Percentiles rank a stretch among this genome's conserved stretches.
Conservation (phyloP, 169 alveolate genomes). For the Cyclospora cayetanensis region DNA sequence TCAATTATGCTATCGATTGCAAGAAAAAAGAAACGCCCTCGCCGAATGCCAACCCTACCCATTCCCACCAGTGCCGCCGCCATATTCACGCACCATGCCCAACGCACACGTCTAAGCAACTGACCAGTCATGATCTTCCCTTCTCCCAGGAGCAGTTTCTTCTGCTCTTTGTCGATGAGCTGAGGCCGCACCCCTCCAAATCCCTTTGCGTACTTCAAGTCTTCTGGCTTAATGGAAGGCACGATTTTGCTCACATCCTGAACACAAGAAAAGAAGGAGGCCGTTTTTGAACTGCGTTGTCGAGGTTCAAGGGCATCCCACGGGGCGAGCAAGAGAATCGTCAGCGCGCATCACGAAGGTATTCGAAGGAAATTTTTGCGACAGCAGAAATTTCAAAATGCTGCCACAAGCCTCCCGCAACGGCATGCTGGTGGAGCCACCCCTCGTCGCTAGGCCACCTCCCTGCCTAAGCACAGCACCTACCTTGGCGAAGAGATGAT, state of each 20-base stretch:
- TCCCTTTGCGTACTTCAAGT: slow-evolving; percentile 84
- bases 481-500: slow-evolving; percentile 80
- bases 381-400: neutral
- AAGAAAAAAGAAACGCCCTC: neutral
- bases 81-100: neutral
- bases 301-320: neutral
- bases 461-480: too few species aligned
- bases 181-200: slow-evolving; percentile 90
- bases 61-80: neutral
- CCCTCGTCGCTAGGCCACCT: too few species aligned
- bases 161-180: slow-evolving; percentile 82
- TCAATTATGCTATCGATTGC: too few species aligned
- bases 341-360: neutral
- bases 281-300: neutral
- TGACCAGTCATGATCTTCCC: slow-evolving; percentile 79
- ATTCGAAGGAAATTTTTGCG: too few species aligned
- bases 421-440: neutral
- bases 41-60: neutral
- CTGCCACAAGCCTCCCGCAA: neutral
- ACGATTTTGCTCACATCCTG: slow-evolving; percentile 85
- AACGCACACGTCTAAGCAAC: neutral
- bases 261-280: neutral
- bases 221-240: slow-evolving; percentile 82
- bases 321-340: neutral
- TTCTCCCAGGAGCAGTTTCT: slow-evolving; percentile 86